Evolutionary conservation across 495 filamentous ascomycete species (phyloP), one percentile per base, ranked within the genome.

Genomic region (Mycothermus thermophilus): DNA sequence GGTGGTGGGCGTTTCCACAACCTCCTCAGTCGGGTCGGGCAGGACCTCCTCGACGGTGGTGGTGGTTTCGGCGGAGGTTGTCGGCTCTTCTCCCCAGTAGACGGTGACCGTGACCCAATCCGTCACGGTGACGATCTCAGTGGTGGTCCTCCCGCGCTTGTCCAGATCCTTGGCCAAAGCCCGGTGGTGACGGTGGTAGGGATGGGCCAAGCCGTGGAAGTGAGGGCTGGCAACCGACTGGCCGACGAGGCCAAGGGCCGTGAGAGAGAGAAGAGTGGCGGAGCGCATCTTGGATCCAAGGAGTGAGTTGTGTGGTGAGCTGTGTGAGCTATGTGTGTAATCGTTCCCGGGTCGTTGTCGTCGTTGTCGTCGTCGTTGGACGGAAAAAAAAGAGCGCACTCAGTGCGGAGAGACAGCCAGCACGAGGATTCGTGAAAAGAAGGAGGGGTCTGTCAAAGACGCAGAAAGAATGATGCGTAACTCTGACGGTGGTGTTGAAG

Each of bases 371-470:
- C 12, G 34, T 31, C 24, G 37, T n/a, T n/a, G n/a, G n/a, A n/a
- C n/a, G n/a, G n/a, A n/a, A n/a, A n/a, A 27, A 33, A 46, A 43
- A 36, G 38, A 44, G 33, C 12, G 35, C 20, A 35, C 37, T 6
- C 16, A 26, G 28, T 36, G 8, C 24, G 30, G 27, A 21, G 27
- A 22, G 19, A 32, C 32, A 42, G 37, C 50, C 50, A 46, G 50
- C 50, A 50, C 44, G 44, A 41, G 37, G 32, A 32, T 29, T 32
- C 45, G 45, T 38, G 40, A 50, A 56, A 50, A 35, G 52, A 56
- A 41, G 45, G 48, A 27, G 46, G 42, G 26, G 55, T 55, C 55
- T 59, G 37, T 58, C 55, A 57, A 60, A 57, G 55, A 53, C 52
- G 50, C 50, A 51, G 38, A 52, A 49, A 39, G 47, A 55, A 37